phyloP scores from a whole-genome alignment of 805 yeast genomes.

The Wickerhamiella bombiphila region DNA sequence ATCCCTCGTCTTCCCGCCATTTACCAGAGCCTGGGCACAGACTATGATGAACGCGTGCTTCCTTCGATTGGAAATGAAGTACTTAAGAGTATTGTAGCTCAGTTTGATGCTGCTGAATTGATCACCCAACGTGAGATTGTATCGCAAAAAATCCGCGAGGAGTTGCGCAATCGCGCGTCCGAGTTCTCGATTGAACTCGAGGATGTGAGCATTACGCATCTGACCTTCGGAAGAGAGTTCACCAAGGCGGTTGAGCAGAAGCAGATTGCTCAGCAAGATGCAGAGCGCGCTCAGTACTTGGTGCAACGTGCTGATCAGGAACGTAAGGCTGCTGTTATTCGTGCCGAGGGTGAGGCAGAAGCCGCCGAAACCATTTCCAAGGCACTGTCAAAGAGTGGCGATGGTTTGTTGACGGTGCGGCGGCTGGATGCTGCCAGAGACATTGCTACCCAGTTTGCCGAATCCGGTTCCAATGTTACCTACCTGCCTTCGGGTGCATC shows the following conservation, averaged over 20 bases:
- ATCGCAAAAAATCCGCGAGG: slow-evolving; percentile 74
- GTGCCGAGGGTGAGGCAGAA: slow-evolving; percentile 99
- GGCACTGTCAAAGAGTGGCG: slow-evolving; percentile 89
- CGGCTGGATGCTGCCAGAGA: slow-evolving; percentile 94
- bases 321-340: slow-evolving; percentile 81
- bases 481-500: slow-evolving; percentile 53
- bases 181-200: slow-evolving; percentile 87
- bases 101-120: slow-evolving; percentile 89
- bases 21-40: slow-evolving; percentile 82
- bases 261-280: slow-evolving; percentile 98
- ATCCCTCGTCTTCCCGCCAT: slow-evolving; percentile 67
- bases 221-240: slow-evolving; percentile 93
- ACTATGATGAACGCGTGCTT: slow-evolving; percentile 86
- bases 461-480: slow-evolving; percentile 62
- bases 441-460: slow-evolving; percentile 76
- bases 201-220: slow-evolving; percentile 94
- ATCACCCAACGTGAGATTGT: slow-evolving; percentile 96
- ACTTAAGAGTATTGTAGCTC: slow-evolving; percentile 78
- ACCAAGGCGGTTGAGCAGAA: slow-evolving; percentile 97
- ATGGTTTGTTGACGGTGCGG: slow-evolving; percentile 83
- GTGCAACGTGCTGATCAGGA: slow-evolving; percentile 97
- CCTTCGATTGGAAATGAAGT: slow-evolving; percentile 91
- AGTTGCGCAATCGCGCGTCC: slow-evolving; percentile 62
- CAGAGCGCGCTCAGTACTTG: slow-evolving; percentile 85
- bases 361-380: slow-evolving; percentile 90